These are phyloP conservation scores for Solanum pennellii DNA, from an alignment of 257 asterid species.

Conservation along the genomic window DNA sequence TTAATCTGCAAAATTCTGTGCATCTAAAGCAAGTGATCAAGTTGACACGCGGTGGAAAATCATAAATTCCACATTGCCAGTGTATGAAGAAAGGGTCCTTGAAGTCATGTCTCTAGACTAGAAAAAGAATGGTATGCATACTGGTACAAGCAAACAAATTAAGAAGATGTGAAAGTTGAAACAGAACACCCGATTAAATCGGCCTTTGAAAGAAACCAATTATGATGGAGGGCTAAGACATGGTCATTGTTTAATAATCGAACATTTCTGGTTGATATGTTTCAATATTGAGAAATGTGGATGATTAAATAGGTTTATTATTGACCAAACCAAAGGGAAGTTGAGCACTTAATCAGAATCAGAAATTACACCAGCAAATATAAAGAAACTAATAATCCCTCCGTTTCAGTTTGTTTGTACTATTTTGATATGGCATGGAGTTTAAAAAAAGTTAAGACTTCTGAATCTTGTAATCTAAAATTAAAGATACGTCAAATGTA, in stretches of 20 bases:
- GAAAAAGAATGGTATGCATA: background rate
- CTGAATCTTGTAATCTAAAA: background rate
- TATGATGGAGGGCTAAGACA: background rate
- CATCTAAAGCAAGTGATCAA: background rate
- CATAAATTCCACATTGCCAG: background rate
- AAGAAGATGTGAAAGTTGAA: background rate
- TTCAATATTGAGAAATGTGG: background rate
- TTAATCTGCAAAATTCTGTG: background rate
- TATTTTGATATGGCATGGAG: background rate
- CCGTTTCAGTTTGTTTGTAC: background rate
- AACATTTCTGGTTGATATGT: background rate
- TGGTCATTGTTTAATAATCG: background rate
- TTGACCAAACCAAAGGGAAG: background rate
- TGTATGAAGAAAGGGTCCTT: background rate
- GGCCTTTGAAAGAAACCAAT: background rate
- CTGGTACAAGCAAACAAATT: background rate
- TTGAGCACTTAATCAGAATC: background rate
- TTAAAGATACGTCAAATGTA: background rate
- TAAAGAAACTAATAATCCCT: background rate
- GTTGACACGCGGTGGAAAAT: background rate
- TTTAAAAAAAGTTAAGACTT: background rate
- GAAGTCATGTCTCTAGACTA: background rate
- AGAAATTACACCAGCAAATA: background rate
- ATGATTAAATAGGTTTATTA: background rate
- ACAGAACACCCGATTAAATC: background rate